Conservation (phyloP, 1,139 yeast species). For the Debaryomycetaceae sp. region DNA sequence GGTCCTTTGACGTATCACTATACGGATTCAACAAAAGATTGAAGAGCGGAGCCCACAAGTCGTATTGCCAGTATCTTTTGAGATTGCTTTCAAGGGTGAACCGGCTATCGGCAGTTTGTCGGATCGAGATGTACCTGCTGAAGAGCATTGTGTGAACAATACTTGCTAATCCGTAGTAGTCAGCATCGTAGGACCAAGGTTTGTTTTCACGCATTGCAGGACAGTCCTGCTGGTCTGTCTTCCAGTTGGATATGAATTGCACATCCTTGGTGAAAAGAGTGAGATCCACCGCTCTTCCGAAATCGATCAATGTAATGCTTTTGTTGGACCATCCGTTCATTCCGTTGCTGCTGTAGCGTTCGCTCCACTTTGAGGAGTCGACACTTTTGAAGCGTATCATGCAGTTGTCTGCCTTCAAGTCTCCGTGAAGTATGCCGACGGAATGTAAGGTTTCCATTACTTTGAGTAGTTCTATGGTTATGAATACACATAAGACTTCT, state of each 20-base stretch:
- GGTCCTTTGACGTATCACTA: not conserved
- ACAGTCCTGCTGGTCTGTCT: slow-evolving; percentile 71
- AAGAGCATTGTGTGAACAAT: slow-evolving; percentile 70
- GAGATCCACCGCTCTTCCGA: slow-evolving; percentile 79
- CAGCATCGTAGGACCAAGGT: slow-evolving; percentile 81
- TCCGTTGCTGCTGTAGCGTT: slow-evolving; percentile 30
- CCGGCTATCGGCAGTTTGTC: slow-evolving; percentile 18
- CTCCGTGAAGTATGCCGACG: slow-evolving; percentile 76
- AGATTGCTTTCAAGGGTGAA: slow-evolving; percentile 40
- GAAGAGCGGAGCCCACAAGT: slow-evolving; percentile 70
- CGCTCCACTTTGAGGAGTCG: slow-evolving; percentile 16
- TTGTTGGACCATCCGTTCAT: slow-evolving; percentile 47
- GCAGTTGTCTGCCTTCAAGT: slow-evolving; percentile 81
- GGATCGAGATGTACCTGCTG: slow-evolving; percentile 58
- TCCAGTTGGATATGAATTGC: slow-evolving; percentile 61
- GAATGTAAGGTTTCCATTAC: slow-evolving; percentile 62
- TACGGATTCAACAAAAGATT: slow-evolving; percentile 62
- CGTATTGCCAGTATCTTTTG: slow-evolving; percentile 76
- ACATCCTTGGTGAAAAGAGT: slow-evolving; percentile 47
- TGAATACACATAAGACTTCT: slow-evolving; percentile 61
- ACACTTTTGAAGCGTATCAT: slow-evolving; percentile 56
- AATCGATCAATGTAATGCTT: slow-evolving; percentile 72
- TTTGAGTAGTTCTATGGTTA: slow-evolving; percentile 61
- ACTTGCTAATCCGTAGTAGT: slow-evolving; percentile 81
- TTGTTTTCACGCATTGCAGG: slow-evolving; percentile 60